Evolutionary conservation across 2,329 filamentous ascomycete species (phyloP), one percentile per base, ranked within the genome.

Genomic region (Clonostachys rosea): DNA sequence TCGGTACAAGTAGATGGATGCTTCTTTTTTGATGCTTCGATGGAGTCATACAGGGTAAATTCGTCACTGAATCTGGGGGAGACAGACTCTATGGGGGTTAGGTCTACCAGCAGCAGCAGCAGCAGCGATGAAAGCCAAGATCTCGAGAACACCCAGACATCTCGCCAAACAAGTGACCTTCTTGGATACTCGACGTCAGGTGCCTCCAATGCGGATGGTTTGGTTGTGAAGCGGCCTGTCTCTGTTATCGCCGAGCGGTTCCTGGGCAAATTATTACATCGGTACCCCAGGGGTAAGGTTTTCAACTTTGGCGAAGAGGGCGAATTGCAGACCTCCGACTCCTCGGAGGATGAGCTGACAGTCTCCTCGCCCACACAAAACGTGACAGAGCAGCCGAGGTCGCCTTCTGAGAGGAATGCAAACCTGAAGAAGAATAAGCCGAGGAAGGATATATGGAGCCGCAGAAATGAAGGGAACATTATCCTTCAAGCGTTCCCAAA

Each of bases 271-370:
- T 62, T 78, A 6, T 55, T 77, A 2, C 64, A 64, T 12, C 60
- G 67, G 2, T 71, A 78, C 47, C 74, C 74, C 0, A 56, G 62
- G 9, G 76, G 75, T 0, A 68, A 68, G 43, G 63, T 76, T 1
- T 77, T 75, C 50, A 70, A 68, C 43, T 72, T 71, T 33, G 68
- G 67, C 13, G 59, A 60, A 5, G 54, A 65, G 11, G 72, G 70
- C 0, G 58, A 62, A 10, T 45, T 70, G 0, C 60, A 63, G 5
- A 55, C 57, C 1, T 59, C 59, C 10, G 62, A 68, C 20, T 54
- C 59, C 4, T 59, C 60, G 0, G 56, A 54, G 7, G 54, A 64
- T 2, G 53, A 57, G 0, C 24, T 41, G 39, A 4, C 34, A 4
- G n/a, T 12, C 17, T 6, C 5, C 7, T 9, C 11, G 9, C 16